Evolutionary conservation across 2,329 filamentous ascomycete species (phyloP).

Genomic region (Neurospora sp.): DNA sequence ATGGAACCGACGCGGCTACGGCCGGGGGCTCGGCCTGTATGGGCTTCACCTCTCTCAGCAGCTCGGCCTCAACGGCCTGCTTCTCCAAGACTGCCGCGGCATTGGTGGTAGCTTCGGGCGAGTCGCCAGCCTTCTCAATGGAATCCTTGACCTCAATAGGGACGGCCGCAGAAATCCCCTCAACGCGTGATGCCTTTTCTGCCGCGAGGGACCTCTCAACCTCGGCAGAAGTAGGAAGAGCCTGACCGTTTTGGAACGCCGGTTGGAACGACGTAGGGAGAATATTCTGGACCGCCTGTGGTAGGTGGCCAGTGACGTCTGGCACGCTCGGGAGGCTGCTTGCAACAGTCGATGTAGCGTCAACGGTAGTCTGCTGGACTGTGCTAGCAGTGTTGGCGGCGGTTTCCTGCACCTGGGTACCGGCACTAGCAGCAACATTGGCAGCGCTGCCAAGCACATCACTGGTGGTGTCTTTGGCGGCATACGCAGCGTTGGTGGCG

Average conservation of each 20-base stretch:
- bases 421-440: slow-evolving; percentile 36
- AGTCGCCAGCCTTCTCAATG: slow-evolving; percentile 29
- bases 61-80: slow-evolving; percentile 62
- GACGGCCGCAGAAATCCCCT: slow-evolving; percentile 11
- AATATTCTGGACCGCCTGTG: background rate
- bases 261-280: background rate
- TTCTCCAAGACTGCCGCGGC: slow-evolving; percentile 64
- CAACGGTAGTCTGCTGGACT: slow-evolving; percentile 35
- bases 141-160: slow-evolving; percentile 17
- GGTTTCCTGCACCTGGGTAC: slow-evolving; percentile 35
- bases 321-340: background rate
- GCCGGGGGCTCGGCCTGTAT: slow-evolving; percentile 3
- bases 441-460: slow-evolving; percentile 24
- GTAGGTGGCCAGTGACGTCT: background rate
- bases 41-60: slow-evolving; percentile 53
- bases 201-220: slow-evolving; percentile 29
- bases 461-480: slow-evolving; percentile 25
- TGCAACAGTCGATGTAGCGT: background rate
- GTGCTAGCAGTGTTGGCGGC: slow-evolving; percentile 36
- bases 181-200: slow-evolving; percentile 7
- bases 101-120: slow-evolving; percentile 63
- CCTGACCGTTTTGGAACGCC: background rate
- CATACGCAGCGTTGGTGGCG: slow-evolving; percentile 7
- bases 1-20: background rate
- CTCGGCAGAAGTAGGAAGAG: background rate